Percentiles rank a stretch among this genome's conserved stretches.
Evolutionary conservation across 2,329 filamentous ascomycete genomes (phyloP).

Genomic region (Dothistroma pini): DNA sequence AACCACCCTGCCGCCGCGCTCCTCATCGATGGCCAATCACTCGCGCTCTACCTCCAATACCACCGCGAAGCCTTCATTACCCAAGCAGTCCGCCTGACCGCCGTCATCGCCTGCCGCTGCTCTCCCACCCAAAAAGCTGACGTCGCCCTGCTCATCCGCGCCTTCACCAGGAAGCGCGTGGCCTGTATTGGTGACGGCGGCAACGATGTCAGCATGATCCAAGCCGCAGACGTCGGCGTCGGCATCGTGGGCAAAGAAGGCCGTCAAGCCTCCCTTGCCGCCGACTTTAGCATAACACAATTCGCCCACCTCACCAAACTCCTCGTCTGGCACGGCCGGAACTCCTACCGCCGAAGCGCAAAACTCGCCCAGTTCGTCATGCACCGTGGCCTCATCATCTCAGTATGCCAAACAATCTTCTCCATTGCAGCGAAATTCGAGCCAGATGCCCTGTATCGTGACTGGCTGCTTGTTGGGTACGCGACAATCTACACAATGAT

Average conservation of each 20-base stretch:
- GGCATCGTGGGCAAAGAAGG: constrained; percentile 99
- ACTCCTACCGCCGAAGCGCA: constrained; percentile 92
- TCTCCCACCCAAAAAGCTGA: constrained; percentile 97
- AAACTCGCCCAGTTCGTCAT: constrained; percentile 98
- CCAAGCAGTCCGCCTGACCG: constrained; percentile 79
- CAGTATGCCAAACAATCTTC: constrained; percentile 95
- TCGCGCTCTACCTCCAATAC: constrained; percentile 76
- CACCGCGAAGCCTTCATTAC: constrained; percentile 84
- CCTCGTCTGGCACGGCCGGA: constrained; percentile 97
- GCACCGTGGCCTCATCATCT: constrained; percentile 91
- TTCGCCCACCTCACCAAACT: constrained; percentile 94
- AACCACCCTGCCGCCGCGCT: constrained; percentile 83
- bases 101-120: constrained; percentile 93
- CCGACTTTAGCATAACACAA: constrained; percentile 94
- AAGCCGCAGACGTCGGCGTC: constrained; percentile 94
- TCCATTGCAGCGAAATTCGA: constrained; percentile 90
- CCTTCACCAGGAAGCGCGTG: constrained; percentile 88
- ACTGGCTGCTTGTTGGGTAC: constrained; percentile 96
- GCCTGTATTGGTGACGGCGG: constrained; percentile 98
- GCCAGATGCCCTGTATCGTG: constrained; percentile 89
- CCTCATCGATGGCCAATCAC: constrained; percentile 89
- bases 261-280: constrained; percentile 86
- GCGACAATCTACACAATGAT: constrained; percentile 92
- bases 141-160: constrained; percentile 82
- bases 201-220: constrained; percentile 99